Conservation (phyloP, 148 eudicot genomes). For the Arctostaphylos glauca region DNA sequence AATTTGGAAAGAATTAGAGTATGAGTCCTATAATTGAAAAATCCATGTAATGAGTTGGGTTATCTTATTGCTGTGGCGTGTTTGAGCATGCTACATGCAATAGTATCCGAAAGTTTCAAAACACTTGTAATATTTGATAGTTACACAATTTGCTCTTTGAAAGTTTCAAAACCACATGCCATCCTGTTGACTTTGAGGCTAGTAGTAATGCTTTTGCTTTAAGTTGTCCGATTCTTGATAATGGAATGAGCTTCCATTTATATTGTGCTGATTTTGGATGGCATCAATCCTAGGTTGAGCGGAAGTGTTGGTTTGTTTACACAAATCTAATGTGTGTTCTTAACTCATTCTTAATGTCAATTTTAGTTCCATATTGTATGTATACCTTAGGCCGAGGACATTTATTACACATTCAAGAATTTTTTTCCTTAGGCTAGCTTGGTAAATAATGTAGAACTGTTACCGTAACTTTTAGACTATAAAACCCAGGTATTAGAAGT, state of each 20-base stretch:
- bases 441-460: neutral
- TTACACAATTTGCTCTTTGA: slow-evolving; percentile 6
- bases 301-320: neutral
- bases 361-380: neutral
- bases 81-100: neutral
- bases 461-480: neutral
- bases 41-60: neutral
- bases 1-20: neutral
- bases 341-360: neutral
- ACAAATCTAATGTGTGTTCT: neutral
- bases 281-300: neutral
- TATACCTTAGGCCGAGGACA: neutral
- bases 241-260: neutral
- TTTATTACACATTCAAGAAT: neutral
- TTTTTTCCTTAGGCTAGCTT: neutral
- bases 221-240: neutral
- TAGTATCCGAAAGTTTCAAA: neutral
- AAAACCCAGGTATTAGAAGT: neutral
- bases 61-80: neutral
- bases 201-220: neutral
- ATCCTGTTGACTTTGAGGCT: neutral
- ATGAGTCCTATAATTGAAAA: neutral
- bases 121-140: neutral
- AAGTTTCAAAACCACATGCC: slow-evolving; percentile 8
- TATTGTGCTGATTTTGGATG: neutral